Percentiles rank a stretch among this genome's conserved stretches.
phyloP scores from a whole-genome alignment of 2,329 filamentous ascomycete genomes.

The Endothia cerciana region DNA sequence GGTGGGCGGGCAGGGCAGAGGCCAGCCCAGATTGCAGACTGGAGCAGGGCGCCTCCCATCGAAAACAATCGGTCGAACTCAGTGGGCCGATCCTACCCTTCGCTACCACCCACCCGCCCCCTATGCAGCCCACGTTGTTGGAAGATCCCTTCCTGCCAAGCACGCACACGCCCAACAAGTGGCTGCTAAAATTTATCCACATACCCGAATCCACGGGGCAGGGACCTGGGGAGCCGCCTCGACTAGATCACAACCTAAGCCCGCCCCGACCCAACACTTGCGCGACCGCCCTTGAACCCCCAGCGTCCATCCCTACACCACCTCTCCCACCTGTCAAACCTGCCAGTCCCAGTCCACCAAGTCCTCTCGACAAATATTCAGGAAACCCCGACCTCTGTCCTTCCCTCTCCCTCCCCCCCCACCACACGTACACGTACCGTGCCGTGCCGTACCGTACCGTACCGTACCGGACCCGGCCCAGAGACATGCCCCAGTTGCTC shows the following conservation, averaged over 20 bases:
- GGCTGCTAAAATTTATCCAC: slow-evolving; percentile 3
- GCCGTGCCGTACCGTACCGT: not conserved
- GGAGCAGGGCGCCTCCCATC: not conserved
- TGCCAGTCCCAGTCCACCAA: not conserved
- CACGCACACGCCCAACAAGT: not conserved
- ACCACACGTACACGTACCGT: not conserved
- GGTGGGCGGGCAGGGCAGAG: no score
- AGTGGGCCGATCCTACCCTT: slow-evolving; percentile 12
- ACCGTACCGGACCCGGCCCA: slow-evolving; percentile 1
- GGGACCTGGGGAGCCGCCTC: not conserved
- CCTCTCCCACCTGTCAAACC: slow-evolving; percentile 1
- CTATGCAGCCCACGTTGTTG: not conserved
- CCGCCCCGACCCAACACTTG: slow-evolving; percentile 7
- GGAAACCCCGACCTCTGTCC: not conserved
- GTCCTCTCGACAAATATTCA: not conserved
- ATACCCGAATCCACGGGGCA: slow-evolving; percentile 1
- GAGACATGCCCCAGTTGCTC: slow-evolving; percentile 28
- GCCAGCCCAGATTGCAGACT: not conserved
- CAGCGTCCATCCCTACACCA: slow-evolving; percentile 6
- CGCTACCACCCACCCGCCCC: not conserved
- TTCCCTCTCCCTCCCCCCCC: not conserved
- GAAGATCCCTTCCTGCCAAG: not conserved
- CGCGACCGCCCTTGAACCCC: slow-evolving; percentile 4
- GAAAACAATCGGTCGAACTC: not conserved
- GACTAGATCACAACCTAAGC: not conserved